Base-by-base conservation (phyloP, 768 basidiomycete species). In the Peribolospora kevripleyi region DNA sequence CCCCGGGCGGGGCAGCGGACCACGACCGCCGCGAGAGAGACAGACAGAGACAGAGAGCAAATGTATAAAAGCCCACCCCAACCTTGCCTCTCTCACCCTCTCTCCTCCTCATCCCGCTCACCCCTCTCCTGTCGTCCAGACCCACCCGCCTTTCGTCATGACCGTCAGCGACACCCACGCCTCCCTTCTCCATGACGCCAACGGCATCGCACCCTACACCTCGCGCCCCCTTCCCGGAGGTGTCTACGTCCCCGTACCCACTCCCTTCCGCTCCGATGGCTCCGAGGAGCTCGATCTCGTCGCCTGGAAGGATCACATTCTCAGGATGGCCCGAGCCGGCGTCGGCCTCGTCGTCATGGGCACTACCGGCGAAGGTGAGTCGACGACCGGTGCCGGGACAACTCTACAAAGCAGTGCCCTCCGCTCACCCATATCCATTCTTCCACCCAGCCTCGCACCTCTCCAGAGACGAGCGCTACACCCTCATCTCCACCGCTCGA, bases 221-320 rank as follows among this genome's bases (percentile, higher is more conserved):
- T 47, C 57, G 45, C 55, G 60, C 51, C 57, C 61, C 13, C 66
- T 65, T 61, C 78, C 79, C 2, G 70, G 75, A 42, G 82, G 83
- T 4, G 71, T 78, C 55, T 84, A 84, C 63, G 80, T 82, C 37
- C 84, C 84, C 8, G 77, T 84, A 3, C 77, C 84, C 54, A 70
- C 69, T 5, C 67, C 69, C 9, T 69, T 87, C 48, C 83, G 80
- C 66, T 77, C 80, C 60, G 73, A 77, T 50, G 69, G 76, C 54
- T 70, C 81, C 59, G 80, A 82, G 56, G 75, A 81, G 39, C 68
- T 87, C 52, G 80, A 90, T 60, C 65, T 79, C 10, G 70, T 71
- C 0, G 72, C 81, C 8, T 78, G 82, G 61, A 70, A 77, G 57
- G 71, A 76, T 6, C 84, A 86, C 62, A 70, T 84, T 53, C 71